Evolutionary conservation across 1,284 basidiomycete species (phyloP).

Genomic region (Ceratobasidium sp.): DNA sequence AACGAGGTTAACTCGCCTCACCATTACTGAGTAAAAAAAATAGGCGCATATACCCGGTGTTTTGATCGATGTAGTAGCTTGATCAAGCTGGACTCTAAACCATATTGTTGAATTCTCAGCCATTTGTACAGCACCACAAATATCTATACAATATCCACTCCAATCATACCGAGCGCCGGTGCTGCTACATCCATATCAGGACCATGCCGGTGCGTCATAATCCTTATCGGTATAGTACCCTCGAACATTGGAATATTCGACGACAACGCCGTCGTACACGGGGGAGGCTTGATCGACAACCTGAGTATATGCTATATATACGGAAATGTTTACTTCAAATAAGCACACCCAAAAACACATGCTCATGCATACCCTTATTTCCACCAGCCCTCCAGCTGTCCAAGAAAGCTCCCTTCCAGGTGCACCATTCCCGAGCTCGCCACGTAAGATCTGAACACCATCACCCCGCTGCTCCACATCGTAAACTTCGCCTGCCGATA

Average conservation of each 20-base stretch:
- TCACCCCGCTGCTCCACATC: conserved; percentile 4
- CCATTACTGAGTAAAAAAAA: too few species aligned
- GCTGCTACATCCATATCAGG: neutral
- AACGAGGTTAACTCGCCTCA: too few species aligned
- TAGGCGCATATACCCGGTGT: too few species aligned
- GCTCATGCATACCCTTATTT: neutral
- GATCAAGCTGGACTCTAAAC: too few species aligned
- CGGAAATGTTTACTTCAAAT: too few species aligned
- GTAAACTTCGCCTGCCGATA: conserved; percentile 25
- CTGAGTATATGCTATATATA: conserved; percentile 16
- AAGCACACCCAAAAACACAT: too few species aligned
- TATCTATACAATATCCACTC: neutral
- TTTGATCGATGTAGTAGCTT: too few species aligned
- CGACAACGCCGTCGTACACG: neutral
- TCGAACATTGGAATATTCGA: conserved; percentile 11
- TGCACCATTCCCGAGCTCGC: conserved; percentile 21
- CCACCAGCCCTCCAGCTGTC: neutral
- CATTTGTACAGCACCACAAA: too few species aligned
- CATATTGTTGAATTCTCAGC: too few species aligned
- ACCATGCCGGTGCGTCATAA: neutral
- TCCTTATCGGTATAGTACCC: neutral
- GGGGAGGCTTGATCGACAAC: conserved; percentile 20
- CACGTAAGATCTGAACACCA: conserved; percentile 14
- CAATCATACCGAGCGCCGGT: conserved; percentile 2
- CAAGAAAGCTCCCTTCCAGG: conserved; percentile 28